phyloP scores from a whole-genome alignment of 345 rosid species.

The Angophora floribunda region DNA sequence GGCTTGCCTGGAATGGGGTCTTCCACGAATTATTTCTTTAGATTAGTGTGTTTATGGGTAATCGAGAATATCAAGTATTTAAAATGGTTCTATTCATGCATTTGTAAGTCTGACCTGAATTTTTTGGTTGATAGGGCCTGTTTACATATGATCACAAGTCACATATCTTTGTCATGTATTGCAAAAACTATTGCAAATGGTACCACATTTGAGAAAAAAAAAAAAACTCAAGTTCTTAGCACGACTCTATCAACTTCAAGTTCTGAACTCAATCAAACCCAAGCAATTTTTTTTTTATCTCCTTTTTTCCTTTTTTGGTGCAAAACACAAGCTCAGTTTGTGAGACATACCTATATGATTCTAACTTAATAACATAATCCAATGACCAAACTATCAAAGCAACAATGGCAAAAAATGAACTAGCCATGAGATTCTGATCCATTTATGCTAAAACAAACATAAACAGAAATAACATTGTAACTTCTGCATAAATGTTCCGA shows the following conservation, averaged over 20 bases:
- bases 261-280: background rate
- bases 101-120: background rate
- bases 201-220: too few relatives aligned
- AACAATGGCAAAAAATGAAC: background rate
- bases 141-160: background rate
- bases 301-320: accelerated
- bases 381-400: background rate
- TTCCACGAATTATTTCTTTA: background rate
- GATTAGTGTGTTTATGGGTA: accelerated
- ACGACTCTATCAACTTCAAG: too few relatives aligned
- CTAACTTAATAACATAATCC: background rate
- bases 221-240: too few relatives aligned
- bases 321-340: background rate
- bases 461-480: too few relatives aligned
- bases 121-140: background rate
- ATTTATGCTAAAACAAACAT: background rate
- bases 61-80: too few relatives aligned
- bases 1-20: accelerated
- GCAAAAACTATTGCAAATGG: background rate
- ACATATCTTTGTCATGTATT: background rate
- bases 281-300: too few relatives aligned
- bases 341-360: background rate
- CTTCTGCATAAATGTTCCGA: too few relatives aligned
- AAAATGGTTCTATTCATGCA: background rate
- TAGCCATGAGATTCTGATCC: accelerated